Evolutionary conservation across 192 early-diverging fungal genomes (phyloP), one percentile per base, ranked within the genome.

Genomic region (Backusella westeae): DNA sequence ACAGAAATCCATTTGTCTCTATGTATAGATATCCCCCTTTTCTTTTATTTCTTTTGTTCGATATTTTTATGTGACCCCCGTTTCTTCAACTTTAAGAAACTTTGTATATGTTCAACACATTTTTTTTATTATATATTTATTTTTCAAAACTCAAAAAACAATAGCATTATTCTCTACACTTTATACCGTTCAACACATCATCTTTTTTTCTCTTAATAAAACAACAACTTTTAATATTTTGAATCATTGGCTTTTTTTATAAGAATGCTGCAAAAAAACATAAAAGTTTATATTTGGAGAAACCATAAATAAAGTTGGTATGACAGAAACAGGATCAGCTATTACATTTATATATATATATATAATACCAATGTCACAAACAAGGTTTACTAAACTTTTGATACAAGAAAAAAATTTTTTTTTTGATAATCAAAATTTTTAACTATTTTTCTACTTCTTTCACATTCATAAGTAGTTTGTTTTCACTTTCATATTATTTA

Each of bases 21-120:
- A 39, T 76, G 49, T 53, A 26, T 76, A 44, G 52, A 39, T 75
- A 21, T 68, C 26, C 21, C 35, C 38, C 46, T 32, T 75, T 35
- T 67, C 15, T 75, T 67, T 39, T 29, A 42, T 49, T 49, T 46
- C 41, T 26, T 23, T 35, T 67, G n/a, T 75, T 52, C 32, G n/a
- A 66, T 66, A 56, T 65, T 34, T 73, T 53, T 63, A 63, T 63
- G 10, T 63, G 56, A 29, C 56, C 23, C 56, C 19, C 46, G 53
- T 56, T 56, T 56, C 53, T 56, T 56, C 53, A 23, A 10, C 21
- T 23, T n/a, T 56, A 56, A 56, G 53, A 56, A 56, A 56, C 53
- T 23, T 56, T 56, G 53, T 56, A 56, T 56, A 56, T 56, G 53
- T 56, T 56, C 53, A 56, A 56, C 53, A 56, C 53, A 56, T 56